phyloP scores from a whole-genome alignment of 257 asterid species.

The Solanum chilense region DNA sequence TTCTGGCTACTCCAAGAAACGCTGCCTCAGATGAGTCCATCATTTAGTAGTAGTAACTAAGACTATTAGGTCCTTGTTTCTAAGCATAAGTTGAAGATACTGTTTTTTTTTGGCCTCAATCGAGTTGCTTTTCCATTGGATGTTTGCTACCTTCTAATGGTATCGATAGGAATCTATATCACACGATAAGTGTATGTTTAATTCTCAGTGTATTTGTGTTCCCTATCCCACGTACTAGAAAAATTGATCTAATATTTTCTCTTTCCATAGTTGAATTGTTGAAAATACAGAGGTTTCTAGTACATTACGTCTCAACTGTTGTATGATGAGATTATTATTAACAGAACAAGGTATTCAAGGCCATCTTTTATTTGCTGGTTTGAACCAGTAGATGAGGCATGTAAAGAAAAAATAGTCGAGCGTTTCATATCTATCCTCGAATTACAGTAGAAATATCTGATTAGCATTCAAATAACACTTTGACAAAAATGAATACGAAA shows the following conservation, averaged over 20 bases:
- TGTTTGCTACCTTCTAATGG: background rate
- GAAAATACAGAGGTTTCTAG: background rate
- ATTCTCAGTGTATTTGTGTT: background rate
- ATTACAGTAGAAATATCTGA: background rate
- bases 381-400: background rate
- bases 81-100: background rate
- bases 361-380: background rate
- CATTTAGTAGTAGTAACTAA: background rate
- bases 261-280: background rate
- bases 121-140: background rate
- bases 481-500: background rate
- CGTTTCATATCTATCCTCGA: background rate
- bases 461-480: background rate
- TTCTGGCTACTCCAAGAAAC: constrained; percentile 42
- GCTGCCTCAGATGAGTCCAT: constrained; percentile 35
- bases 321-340: background rate
- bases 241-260: background rate
- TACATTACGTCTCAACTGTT: background rate
- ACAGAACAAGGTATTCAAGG: background rate
- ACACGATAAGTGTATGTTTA: background rate
- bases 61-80: background rate
- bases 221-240: background rate
- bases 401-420: background rate
- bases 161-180: background rate
- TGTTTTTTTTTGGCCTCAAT: background rate